Conservation (phyloP, 2,329 filamentous ascomycete species). For the Samsoniella hepiali region DNA sequence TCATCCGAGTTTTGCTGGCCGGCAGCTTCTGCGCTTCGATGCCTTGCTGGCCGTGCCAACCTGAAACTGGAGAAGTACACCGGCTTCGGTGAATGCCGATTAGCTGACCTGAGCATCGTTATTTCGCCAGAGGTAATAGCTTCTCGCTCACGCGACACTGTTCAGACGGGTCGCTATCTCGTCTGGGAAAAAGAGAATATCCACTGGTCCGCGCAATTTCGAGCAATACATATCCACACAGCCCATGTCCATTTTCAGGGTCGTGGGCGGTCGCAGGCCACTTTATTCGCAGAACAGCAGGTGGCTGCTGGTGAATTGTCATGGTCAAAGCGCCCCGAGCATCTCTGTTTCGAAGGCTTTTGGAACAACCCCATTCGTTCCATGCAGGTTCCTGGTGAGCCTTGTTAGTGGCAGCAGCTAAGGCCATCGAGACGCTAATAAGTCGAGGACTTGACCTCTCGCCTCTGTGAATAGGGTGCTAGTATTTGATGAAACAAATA, state of each 20-base stretch:
- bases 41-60: neutral
- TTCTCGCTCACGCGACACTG: neutral
- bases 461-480: neutral
- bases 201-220: neutral
- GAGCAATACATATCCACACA: neutral
- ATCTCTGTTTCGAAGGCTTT: slow-evolving; percentile 6
- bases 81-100: neutral
- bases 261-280: neutral
- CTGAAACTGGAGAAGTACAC: neutral
- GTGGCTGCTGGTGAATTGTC: neutral
- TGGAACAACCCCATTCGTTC: slow-evolving; percentile 22
- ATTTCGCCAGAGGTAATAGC: too few species aligned
- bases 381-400: slow-evolving; percentile 9
- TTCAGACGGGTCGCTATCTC: neutral
- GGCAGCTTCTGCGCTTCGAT: neutral
- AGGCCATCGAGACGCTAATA: slow-evolving; percentile 1
- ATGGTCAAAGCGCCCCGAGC: neutral
- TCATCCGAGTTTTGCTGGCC: neutral
- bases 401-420: neutral
- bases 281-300: neutral
- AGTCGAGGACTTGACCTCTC: neutral
- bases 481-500: too few species aligned
- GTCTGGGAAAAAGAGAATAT: neutral
- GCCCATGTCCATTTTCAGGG: neutral
- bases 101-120: neutral